These are phyloP conservation scores for Porcisia deanei DNA, from an alignment of 208 protist species.

Conservation along the genomic window DNA sequence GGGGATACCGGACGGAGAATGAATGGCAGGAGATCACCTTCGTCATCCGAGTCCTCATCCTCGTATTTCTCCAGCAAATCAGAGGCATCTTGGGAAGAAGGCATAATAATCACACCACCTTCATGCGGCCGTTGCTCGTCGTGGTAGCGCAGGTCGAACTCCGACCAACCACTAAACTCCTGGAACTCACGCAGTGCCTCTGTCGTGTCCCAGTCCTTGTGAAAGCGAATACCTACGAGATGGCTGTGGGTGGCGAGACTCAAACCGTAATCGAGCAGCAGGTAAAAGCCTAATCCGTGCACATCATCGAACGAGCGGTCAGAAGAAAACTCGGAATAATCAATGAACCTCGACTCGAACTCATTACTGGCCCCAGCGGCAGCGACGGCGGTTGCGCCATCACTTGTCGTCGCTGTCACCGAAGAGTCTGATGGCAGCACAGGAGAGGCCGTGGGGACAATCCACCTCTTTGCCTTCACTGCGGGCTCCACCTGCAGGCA, in stretches of 20 bases:
- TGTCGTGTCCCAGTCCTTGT: conserved; percentile 52
- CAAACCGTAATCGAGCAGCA: conserved; percentile 76
- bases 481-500: conserved; percentile 52
- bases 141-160: conserved; percentile 76
- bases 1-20: conserved; percentile 75
- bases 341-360: conserved; percentile 74
- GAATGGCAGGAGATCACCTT: conserved; percentile 79
- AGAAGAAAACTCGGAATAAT: conserved; percentile 72
- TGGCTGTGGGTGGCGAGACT: conserved; percentile 78
- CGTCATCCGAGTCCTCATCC: conserved; percentile 89
- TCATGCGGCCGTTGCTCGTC: conserved; percentile 61
- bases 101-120: conserved; percentile 84
- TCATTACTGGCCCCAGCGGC: conserved; percentile 26
- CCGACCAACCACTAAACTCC: conserved; percentile 77
- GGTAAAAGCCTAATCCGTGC: conserved; percentile 74
- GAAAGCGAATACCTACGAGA: conserved; percentile 71
- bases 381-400: background rate
- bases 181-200: conserved; percentile 74
- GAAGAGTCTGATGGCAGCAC: background rate
- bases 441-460: background rate
- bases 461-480: conserved; percentile 28
- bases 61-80: conserved; percentile 89
- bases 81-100: conserved; percentile 74
- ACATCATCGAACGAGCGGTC: conserved; percentile 68
- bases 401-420: background rate